Base-by-base conservation (phyloP, 306 rosid species). In the Begonia peltatifolia region DNA sequence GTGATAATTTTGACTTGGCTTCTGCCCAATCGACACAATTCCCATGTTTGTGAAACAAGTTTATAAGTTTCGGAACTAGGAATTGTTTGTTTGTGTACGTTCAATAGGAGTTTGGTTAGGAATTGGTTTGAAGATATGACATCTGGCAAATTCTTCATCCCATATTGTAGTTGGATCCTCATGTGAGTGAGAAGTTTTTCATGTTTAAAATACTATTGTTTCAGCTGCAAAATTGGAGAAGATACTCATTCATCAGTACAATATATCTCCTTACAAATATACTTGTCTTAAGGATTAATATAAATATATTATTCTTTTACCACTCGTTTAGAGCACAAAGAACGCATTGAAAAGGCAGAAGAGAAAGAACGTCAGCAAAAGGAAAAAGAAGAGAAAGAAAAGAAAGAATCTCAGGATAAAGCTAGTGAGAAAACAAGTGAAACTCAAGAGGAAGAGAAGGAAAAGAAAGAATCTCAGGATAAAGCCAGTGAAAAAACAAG, bases 291-390 rank as follows among this genome's bases (percentile, higher is more conserved):
- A 44, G 14, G 48, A 11, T 44, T 44, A 44, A 11, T 11, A 44
- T 44, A 44, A 44, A 44, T 42, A 9, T 2, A 9, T 44, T 44
- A 44, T 44, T 42, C 6, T 14, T 22, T 42, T 51, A 6, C 64
- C 56, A 74, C 20, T 55, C 58, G 43, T 74, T 57, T 66, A 92
- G 99, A 92, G 60, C 96, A 70, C 61, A 92, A 86, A 66, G 99
- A 92, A 71, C 92, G 79, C 66, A 83, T 92, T 71, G 99, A 86
- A 55, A 86, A 80, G 83, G 88, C 72, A 20, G 99, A 86, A 74
- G 76, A 71, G 63, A 65, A 53, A 65, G 67, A 48, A 36, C 94
- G 82, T 8, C 64, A 83, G 46, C 68, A 14, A 69, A 86, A 71
- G 72, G 95, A 75, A 57, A 70, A 67, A 56, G 74, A 70, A 48